Evolutionary conservation across 108 stramenopile genomes (phyloP).

Genomic region (Mayamaea pseudoterrestris): DNA sequence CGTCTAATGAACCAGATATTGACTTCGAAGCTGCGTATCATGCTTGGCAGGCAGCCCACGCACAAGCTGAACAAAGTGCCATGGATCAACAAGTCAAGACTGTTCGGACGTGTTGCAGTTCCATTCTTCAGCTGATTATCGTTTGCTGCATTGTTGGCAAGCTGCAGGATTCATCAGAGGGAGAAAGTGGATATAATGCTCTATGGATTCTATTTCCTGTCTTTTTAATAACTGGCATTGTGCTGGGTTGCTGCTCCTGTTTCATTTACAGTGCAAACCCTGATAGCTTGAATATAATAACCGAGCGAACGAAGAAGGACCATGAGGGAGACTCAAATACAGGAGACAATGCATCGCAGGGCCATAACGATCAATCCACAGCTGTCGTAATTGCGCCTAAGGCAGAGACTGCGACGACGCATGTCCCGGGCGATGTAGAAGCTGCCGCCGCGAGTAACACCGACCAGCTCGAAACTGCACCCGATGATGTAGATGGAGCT

Average conservation of each 20-base stretch:
- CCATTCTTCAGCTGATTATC: slow-evolving; percentile 39
- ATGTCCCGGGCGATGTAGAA: too few relatives aligned
- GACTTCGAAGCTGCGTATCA: slow-evolving; percentile 55
- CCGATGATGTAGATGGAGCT: too few relatives aligned
- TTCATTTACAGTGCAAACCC: slow-evolving; percentile 65
- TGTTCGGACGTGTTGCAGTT: slow-evolving; percentile 24
- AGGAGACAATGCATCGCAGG: too few relatives aligned
- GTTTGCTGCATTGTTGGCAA: slow-evolving; percentile 56
- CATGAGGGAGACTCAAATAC: too few relatives aligned
- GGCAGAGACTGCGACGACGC: too few relatives aligned
- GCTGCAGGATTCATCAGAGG: slow-evolving; percentile 34
- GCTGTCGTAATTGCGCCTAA: too few relatives aligned
- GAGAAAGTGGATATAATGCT: slow-evolving; percentile 36
- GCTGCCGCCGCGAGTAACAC: too few relatives aligned
- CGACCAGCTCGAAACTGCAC: too few relatives aligned
- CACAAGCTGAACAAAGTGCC: slow-evolving; percentile 45
- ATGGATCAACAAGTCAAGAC: slow-evolving; percentile 51
- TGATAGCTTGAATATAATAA: too few relatives aligned
- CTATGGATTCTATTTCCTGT: slow-evolving; percentile 76
- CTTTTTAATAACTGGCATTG: slow-evolving; percentile 45
- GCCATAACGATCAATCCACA: too few relatives aligned
- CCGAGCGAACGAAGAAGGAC: too few relatives aligned
- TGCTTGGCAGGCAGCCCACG: slow-evolving; percentile 51
- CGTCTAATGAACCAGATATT: background rate
- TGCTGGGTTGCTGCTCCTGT: slow-evolving; percentile 50